phyloP scores from a whole-genome alignment of 2,329 filamentous ascomycete genomes.

The Beauveria medogensis region DNA sequence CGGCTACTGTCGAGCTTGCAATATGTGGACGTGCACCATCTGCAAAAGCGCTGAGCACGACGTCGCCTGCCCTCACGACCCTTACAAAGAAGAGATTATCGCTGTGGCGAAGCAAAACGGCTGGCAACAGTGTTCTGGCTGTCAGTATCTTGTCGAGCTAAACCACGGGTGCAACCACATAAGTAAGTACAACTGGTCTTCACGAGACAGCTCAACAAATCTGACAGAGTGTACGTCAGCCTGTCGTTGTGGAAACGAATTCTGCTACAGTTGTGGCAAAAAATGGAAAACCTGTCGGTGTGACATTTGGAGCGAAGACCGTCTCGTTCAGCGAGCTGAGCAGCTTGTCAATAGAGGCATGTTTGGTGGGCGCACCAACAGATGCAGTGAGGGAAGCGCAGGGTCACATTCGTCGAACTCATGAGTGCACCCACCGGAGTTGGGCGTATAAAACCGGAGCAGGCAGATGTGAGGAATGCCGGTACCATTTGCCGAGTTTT shows the following conservation, averaged over 20 bases:
- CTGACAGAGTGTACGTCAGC: conserved; percentile 18
- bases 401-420: not conserved
- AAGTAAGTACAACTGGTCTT: conserved; percentile 31
- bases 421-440: not conserved
- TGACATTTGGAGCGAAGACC: conserved; percentile 26
- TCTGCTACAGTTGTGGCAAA: conserved; percentile 37
- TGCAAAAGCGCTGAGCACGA: not conserved
- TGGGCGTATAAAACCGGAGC: not conserved
- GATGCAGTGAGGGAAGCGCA: not conserved
- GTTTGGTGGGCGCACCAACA: not conserved
- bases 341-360: not conserved
- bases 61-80: conserved; percentile 34
- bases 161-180: conserved; percentile 45
- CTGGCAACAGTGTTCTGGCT: conserved; percentile 42
- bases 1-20: not conserved
- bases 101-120: conserved; percentile 28
- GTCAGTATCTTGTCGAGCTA: conserved; percentile 39
- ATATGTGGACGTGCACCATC: not conserved
- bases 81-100: conserved; percentile 28
- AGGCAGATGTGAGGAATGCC: not conserved
- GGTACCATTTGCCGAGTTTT: not conserved
- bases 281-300: conserved; percentile 32
- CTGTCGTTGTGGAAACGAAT: conserved; percentile 35
- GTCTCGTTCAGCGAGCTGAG: conserved; percentile 5
- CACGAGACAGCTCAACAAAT: not conserved